Evolutionary conservation across 2,329 filamentous ascomycete species (phyloP).

Genomic region (Aaosphaeria arxii): DNA sequence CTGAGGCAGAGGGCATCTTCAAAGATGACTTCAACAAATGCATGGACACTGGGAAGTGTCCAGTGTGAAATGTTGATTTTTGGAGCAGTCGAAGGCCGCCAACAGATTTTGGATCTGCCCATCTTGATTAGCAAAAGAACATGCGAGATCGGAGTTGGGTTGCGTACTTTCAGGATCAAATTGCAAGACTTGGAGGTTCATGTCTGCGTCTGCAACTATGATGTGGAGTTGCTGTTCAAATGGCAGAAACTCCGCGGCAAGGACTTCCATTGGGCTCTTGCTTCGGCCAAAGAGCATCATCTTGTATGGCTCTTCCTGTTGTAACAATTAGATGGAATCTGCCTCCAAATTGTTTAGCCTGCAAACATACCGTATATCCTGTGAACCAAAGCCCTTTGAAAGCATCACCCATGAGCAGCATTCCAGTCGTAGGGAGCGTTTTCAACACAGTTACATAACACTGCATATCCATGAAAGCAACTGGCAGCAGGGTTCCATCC

Average conservation of each 20-base stretch:
- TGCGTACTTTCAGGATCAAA: slow-evolving; percentile 89
- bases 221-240: slow-evolving; percentile 80
- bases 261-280: slow-evolving; percentile 70
- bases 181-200: slow-evolving; percentile 83
- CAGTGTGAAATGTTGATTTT: slow-evolving; percentile 82
- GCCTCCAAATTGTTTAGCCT: background rate
- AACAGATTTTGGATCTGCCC: slow-evolving; percentile 82
- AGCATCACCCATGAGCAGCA: slow-evolving; percentile 85
- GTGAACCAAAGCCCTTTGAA: slow-evolving; percentile 95
- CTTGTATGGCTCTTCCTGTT: slow-evolving; percentile 84
- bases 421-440: slow-evolving; percentile 75
- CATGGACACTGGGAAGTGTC: slow-evolving; percentile 72
- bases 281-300: slow-evolving; percentile 92
- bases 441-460: slow-evolving; percentile 87
- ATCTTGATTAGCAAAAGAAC: slow-evolving; percentile 1
- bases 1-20: slow-evolving; percentile 39
- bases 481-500: slow-evolving; percentile 85
- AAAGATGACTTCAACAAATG: slow-evolving; percentile 70
- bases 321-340: slow-evolving; percentile 8
- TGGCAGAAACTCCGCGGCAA: slow-evolving; percentile 84
- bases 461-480: slow-evolving; percentile 97
- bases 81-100: slow-evolving; percentile 85
- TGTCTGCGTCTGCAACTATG: slow-evolving; percentile 77
- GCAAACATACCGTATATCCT: slow-evolving; percentile 68
- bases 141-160: background rate